These are phyloP conservation scores for Ustilago shanxiensis DNA, from an alignment of 1,284 basidiomycete species.

Conservation along the genomic window DNA sequence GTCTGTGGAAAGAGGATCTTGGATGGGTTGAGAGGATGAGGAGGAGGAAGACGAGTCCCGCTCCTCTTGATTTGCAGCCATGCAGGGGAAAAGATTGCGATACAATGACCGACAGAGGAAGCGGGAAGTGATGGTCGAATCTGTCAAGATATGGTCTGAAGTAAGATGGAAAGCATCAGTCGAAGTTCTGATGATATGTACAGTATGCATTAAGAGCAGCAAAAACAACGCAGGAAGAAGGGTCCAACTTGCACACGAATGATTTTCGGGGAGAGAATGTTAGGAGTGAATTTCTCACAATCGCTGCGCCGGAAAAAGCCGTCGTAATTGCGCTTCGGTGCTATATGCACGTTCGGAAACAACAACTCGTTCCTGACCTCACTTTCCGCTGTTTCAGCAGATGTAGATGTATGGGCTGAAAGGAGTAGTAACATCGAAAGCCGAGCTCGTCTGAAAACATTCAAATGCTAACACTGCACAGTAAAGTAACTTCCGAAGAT, in stretches of 20 bases:
- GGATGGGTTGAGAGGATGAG: background rate
- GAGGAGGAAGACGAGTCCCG: conserved; percentile 5
- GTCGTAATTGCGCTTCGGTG: conserved; percentile 5
- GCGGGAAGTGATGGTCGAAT: too few species aligned
- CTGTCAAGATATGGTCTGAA: background rate
- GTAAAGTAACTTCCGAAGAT: too few species aligned
- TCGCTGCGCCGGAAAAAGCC: background rate
- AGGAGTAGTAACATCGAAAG: too few species aligned
- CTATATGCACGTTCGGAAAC: background rate
- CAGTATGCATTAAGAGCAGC: too few species aligned
- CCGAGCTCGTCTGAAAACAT: too few species aligned
- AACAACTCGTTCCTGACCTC: background rate
- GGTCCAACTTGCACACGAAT: background rate
- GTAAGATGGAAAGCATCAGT: background rate
- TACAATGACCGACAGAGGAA: background rate
- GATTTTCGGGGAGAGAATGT: background rate
- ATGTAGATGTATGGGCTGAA: too few species aligned
- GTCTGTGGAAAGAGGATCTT: background rate
- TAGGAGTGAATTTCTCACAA: too few species aligned
- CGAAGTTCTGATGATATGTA: too few species aligned
- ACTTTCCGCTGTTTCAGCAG: too few species aligned
- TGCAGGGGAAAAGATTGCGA: background rate
- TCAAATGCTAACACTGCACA: too few species aligned
- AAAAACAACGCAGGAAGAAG: too few species aligned
- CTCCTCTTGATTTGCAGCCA: background rate